Evolutionary conservation across 2,329 filamentous ascomycete genomes (phyloP).

Genomic region (Leptosphaerulina australis): DNA sequence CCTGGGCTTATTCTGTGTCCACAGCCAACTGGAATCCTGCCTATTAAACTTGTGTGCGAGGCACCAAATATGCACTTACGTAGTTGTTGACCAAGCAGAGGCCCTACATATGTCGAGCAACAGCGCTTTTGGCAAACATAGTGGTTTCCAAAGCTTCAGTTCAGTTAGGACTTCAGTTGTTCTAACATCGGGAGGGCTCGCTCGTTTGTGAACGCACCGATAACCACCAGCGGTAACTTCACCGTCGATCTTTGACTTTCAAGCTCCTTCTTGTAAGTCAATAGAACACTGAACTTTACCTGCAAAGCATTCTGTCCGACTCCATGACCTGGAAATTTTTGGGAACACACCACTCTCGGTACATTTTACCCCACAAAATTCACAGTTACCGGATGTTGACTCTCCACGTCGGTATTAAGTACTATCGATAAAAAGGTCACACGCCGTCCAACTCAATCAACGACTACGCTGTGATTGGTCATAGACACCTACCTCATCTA

Average conservation of each 20-base stretch:
- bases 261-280: conserved; percentile 1
- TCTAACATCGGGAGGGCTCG: neutral
- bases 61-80: too few relatives aligned
- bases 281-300: neutral
- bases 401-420: conserved; percentile 32
- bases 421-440: conserved; percentile 37
- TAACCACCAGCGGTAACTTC: neutral
- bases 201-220: neutral
- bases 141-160: too few relatives aligned
- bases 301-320: neutral
- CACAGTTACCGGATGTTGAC: conserved; percentile 29
- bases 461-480: conserved; percentile 6
- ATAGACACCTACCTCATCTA: conserved; percentile 11
- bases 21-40: too few relatives aligned
- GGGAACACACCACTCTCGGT: conserved; percentile 9
- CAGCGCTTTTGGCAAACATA: too few relatives aligned
- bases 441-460: conserved; percentile 28
- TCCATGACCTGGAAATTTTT: neutral
- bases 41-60: too few relatives aligned
- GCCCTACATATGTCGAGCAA: too few relatives aligned
- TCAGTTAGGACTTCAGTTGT: too few relatives aligned
- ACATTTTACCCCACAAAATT: conserved; percentile 22
- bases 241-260: neutral
- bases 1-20: too few relatives aligned
- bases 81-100: too few relatives aligned